Base-by-base conservation (phyloP, 2,329 filamentous ascomycete genomes). In the Harringtonia aguacate region DNA sequence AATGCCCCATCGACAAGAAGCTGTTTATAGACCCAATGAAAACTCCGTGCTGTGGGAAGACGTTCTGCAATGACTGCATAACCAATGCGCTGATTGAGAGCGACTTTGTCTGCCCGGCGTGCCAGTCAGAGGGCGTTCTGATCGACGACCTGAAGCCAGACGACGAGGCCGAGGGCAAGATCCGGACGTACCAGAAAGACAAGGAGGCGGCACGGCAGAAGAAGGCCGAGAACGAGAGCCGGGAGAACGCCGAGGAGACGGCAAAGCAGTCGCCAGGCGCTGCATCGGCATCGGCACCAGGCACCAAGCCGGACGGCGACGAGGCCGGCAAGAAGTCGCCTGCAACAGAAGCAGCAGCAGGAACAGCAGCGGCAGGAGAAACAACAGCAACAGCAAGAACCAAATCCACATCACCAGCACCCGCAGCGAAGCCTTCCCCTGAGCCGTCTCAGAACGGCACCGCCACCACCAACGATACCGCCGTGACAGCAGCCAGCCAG, bases 1-100 rank as follows among this genome's bases (percentile, higher is more conserved):
- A 92, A 65, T 98, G 92, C 72, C 77, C 88, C 53, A 84, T 97
- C 73, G 92, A 97, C 79, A 94, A 94, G 69, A 89, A 86, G 66
- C 83, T 95, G 77, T 95, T 97, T 69, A 82, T 94, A 80, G 87
- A 95, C 64, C 90, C 92, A 76, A 92, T 94, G 75, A 94, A 95
- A 78, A 97, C 92, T 60, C 90, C 92, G 54, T 98, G 92, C 77
- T 98, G 92, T 74, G 79, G 85, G 69, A 94, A 85, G 77, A 95
- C 89, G 61, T 98, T 94, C 74, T 98, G 92, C 76, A 92, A 92
- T 78, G 88, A 95, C 64, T 98, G 92, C 83, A 95, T 98, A 68
- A 94, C 92, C 63, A 95, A 95, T 77, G 86, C 89, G 67, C 81
- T 98, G 66, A 90, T 95, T 68, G 89, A 97, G 72, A 92, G 84